Evolutionary conservation across 768 basidiomycete species (phyloP).

Genomic region (Piloderma croceum): DNA sequence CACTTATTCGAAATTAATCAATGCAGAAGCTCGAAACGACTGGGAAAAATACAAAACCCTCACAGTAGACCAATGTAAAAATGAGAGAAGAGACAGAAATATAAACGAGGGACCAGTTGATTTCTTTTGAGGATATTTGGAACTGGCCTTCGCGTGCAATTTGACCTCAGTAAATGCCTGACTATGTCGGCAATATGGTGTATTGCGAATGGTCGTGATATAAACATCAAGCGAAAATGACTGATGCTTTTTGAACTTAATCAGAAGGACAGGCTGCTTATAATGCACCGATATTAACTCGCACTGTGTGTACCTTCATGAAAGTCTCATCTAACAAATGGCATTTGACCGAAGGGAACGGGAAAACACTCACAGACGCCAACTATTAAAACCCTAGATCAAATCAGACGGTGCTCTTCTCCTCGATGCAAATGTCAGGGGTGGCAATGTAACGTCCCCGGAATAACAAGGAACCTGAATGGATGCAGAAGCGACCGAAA

Average conservation of each 20-base stretch:
- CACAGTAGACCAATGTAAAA: too few species aligned
- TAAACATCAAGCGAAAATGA: constrained; percentile 82
- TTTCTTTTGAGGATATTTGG: constrained; percentile 54
- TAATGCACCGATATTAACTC: constrained; percentile 96
- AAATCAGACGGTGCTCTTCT: constrained; percentile 93
- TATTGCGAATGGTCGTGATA: not conserved
- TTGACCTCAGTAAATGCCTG: constrained; percentile 64
- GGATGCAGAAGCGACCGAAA: constrained; percentile 91
- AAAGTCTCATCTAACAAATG: constrained; percentile 1
- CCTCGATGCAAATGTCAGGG: constrained; percentile 92
- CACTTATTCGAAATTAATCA: too few species aligned
- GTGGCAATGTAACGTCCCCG: constrained; percentile 90
- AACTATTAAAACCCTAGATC: constrained; percentile 89
- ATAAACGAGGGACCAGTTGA: constrained; percentile 26
- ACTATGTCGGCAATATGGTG: not conserved
- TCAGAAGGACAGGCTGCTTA: constrained; percentile 86
- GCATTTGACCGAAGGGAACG: not conserved
- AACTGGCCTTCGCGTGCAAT: constrained; percentile 55
- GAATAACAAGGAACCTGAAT: constrained; percentile 71
- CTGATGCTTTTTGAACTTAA: constrained; percentile 98
- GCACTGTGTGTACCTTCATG: constrained; percentile 85
- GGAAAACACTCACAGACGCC: constrained; percentile 81
- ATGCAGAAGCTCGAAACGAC: too few species aligned
- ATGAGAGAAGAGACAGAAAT: too few species aligned
- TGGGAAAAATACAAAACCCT: too few species aligned